phyloP scores from a whole-genome alignment of 768 basidiomycete species.

The Phylloporus sp. region DNA sequence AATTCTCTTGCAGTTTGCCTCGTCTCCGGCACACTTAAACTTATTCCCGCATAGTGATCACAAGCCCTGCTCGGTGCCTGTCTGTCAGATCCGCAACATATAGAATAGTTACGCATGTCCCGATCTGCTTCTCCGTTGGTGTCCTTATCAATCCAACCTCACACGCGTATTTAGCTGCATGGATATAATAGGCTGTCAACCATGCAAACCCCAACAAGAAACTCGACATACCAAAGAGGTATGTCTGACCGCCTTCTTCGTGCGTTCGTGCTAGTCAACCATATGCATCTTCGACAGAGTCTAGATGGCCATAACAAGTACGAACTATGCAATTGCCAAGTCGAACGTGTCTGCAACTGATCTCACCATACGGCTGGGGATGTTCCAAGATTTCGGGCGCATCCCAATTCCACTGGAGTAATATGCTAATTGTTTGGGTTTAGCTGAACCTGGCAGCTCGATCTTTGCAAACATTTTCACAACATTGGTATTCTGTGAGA shows the following conservation, averaged over 20 bases:
- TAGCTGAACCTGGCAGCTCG: constrained; percentile 12
- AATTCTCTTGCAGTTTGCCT: constrained; percentile 29
- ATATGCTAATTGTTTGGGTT: constrained; percentile 28
- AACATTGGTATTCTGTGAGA: constrained; percentile 39
- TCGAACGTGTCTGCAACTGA: constrained; percentile 27
- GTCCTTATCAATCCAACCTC: constrained; percentile 32
- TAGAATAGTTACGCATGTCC: constrained; percentile 8
- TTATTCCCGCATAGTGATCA: constrained; percentile 11
- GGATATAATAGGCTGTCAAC: no score
- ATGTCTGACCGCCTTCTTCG: constrained; percentile 23
- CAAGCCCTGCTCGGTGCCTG: constrained; percentile 6
- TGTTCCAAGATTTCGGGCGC: constrained; percentile 13
- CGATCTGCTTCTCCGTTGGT: constrained; percentile 31
- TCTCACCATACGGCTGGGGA: constrained; percentile 16
- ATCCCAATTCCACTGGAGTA: constrained; percentile 40
- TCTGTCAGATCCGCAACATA: neutral
- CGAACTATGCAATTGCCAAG: constrained; percentile 37
- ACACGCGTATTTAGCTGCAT: neutral
- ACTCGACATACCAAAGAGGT: constrained; percentile 33
- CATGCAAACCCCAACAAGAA: no score
- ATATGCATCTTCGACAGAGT: constrained; percentile 6
- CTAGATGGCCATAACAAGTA: neutral
- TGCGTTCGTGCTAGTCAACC: neutral
- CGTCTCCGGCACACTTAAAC: constrained; percentile 10
- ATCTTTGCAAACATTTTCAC: constrained; percentile 33